Base-by-base conservation (phyloP, 371 early-diverging fungal species). In the Mucor lusitanicus region DNA sequence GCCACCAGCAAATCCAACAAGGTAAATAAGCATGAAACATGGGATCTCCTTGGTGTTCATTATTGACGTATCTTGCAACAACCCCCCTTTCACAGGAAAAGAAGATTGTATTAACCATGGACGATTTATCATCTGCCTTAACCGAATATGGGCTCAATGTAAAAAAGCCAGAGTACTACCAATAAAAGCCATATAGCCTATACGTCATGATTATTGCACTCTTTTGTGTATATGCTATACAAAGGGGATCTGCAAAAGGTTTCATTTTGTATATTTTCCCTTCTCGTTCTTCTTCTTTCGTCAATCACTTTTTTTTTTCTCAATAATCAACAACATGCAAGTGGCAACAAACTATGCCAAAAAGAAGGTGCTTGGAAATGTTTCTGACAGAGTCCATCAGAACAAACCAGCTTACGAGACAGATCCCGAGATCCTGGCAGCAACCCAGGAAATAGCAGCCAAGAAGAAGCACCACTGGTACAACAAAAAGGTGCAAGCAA, bases 91-190 rank as follows among this genome's bases (percentile, higher is more conserved):
- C 27, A 55, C 67, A 92, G 87, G 91, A 91, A 57, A 89, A 91
- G 69, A 92, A 91, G 73, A 90, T 91, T 9, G 92, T 93, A 7
- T 75, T 97, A 46, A 95, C 90, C 9, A 91, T 96, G 91, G 97
- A 98, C 39, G 98, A 97, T 72, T 79, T 98, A 39, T 87, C 94
- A 5, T 87, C 89, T 12, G 97, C 97, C 4, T 81, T 97, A 55
- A 84, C 88, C 5, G 97, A 97, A 73, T 94, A 97, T 64, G 98
- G 98, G 25, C 88, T 98, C 59, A 95, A 95, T 64, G 85, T 95
- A 60, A 93, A 92, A 72, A 96, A 95, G 70, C 97, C 97, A 8
- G 97, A 97, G 23, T 97, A 94, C 78, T 96, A 85, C 75, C 75
- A 73, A 11, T 77, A 71, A 73, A 27, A 57, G 50, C 42, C 42